These are phyloP conservation scores for Pythium sp. DNA, from an alignment of 352 stramenopile species.

Conservation along the genomic window DNA sequence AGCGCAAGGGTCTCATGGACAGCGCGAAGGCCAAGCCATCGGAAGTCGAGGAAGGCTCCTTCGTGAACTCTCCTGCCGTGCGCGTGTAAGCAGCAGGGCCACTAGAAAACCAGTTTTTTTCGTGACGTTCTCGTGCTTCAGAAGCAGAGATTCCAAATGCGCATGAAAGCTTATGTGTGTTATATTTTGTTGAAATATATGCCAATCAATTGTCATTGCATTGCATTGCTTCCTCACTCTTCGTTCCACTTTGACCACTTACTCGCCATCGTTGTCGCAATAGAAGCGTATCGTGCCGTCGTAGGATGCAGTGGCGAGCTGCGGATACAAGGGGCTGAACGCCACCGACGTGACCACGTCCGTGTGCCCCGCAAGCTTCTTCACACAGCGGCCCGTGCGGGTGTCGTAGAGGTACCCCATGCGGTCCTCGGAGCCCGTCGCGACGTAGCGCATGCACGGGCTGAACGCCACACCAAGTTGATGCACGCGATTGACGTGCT, in stretches of 20 bases:
- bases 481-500: slow-evolving; percentile 86
- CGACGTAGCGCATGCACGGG: slow-evolving; percentile 89
- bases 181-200: slow-evolving; percentile 40
- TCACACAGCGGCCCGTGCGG: slow-evolving; percentile 57
- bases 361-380: slow-evolving; percentile 59
- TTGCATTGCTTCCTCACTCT: not conserved
- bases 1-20: slow-evolving; percentile 70
- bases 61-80: slow-evolving; percentile 82
- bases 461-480: slow-evolving; percentile 71
- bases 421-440: slow-evolving; percentile 84
- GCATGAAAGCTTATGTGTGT: slow-evolving; percentile 34
- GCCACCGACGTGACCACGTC: slow-evolving; percentile 79
- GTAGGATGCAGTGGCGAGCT: slow-evolving; percentile 81
- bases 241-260: not conserved
- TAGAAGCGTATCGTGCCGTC: slow-evolving; percentile 74
- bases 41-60: slow-evolving; percentile 69
- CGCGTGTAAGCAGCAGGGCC: slow-evolving; percentile 46
- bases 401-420: slow-evolving; percentile 85
- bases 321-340: slow-evolving; percentile 75
- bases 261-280: slow-evolving; percentile 15
- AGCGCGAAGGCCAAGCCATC: slow-evolving; percentile 63
- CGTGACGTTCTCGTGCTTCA: slow-evolving; percentile 18
- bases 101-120: slow-evolving; percentile 16
- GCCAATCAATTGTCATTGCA: slow-evolving; percentile 20
- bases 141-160: slow-evolving; percentile 16